phyloP scores from a whole-genome alignment of 2,329 filamentous ascomycete genomes.

The Aspergillus transmontanensis region DNA sequence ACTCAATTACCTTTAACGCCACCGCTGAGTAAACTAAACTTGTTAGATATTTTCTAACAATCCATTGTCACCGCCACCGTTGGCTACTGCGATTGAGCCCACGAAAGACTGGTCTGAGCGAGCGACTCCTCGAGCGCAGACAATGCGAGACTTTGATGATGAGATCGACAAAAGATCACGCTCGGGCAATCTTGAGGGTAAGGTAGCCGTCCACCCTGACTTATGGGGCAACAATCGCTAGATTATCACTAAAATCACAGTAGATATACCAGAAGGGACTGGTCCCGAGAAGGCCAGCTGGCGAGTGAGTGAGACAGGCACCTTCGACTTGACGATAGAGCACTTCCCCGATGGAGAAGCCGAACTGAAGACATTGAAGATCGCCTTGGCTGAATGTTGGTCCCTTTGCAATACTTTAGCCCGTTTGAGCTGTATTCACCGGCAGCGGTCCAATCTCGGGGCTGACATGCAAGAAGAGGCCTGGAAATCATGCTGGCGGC shows the following conservation, averaged over 20 bases:
- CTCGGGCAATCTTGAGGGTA: conserved; percentile 78
- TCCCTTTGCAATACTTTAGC: conserved; percentile 89
- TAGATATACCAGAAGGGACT: conserved; percentile 39
- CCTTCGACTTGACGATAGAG: conserved; percentile 33
- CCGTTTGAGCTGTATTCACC: conserved; percentile 79
- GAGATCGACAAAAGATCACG: conserved; percentile 55
- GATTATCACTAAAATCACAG: not conserved
- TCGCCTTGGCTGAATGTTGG: conserved; percentile 86
- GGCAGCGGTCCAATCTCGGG: conserved; percentile 70
- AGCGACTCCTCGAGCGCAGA: conserved; percentile 81
- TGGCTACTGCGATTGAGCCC: conserved; percentile 74
- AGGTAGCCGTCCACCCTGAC: conserved; percentile 21
- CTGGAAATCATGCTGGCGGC: conserved; percentile 91
- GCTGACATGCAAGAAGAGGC: conserved; percentile 81
- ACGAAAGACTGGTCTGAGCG: conserved; percentile 67
- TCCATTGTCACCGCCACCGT: conserved; percentile 66
- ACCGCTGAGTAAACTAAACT: conserved; percentile 1
- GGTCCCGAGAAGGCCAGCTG: conserved; percentile 16
- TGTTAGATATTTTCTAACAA: conserved; percentile 35
- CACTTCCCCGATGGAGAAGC: conserved; percentile 55
- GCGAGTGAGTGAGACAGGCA: conserved; percentile 27
- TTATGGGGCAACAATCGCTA: not conserved
- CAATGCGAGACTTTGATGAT: conserved; percentile 72
- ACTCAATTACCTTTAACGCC: not conserved
- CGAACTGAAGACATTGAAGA: conserved; percentile 66